Evolutionary conservation across 1,284 basidiomycete genomes (phyloP).

Genomic region (Puccinia coronata): DNA sequence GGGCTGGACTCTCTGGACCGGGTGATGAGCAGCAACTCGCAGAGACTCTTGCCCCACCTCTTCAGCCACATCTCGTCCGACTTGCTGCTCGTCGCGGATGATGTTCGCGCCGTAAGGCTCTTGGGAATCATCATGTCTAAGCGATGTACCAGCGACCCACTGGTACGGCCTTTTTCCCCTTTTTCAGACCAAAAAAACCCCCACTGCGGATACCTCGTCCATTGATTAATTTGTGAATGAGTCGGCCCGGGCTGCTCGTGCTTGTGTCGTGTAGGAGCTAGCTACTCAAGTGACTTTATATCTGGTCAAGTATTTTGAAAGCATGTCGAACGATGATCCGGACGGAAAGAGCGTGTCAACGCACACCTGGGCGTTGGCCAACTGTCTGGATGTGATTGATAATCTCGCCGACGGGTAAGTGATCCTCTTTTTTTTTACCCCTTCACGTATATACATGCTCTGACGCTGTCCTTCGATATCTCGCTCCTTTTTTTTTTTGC

Average conservation of each 20-base stretch:
- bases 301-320: background rate
- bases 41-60: conserved; percentile 18
- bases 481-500: background rate
- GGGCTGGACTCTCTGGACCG: conserved; percentile 33
- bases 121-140: conserved; percentile 46
- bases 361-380: conserved; percentile 40
- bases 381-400: conserved; percentile 28
- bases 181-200: background rate
- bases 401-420: conserved; percentile 17
- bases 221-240: background rate
- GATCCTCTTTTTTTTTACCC: no score
- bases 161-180: conserved; percentile 9
- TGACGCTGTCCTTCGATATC: background rate
- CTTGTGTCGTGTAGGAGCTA: conserved; percentile 6
- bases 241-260: no score
- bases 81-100: conserved; percentile 17
- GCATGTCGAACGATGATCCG: background rate
- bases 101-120: conserved; percentile 35
- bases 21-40: conserved; percentile 20
- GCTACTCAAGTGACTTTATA: background rate
- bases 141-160: conserved; percentile 14
- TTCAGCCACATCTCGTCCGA: background rate
- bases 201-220: background rate
- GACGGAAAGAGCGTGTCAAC: conserved; percentile 28
- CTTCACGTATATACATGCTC: no score